phyloP scores from a whole-genome alignment of 192 early-diverging fungal genomes.

The Umbelopsis sp. region DNA sequence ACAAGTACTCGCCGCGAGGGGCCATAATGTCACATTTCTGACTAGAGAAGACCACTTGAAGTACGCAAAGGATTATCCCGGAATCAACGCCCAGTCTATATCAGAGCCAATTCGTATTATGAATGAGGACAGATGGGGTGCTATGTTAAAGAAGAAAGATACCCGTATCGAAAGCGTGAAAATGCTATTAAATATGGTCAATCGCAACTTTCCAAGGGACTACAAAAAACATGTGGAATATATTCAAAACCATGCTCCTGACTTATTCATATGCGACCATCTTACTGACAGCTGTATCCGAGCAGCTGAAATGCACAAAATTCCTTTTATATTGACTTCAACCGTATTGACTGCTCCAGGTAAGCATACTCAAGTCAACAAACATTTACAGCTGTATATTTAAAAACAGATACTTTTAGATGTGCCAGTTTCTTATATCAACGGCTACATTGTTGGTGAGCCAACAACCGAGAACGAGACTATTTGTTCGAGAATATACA shows the following conservation, averaged over 20 bases:
- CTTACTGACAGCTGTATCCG: slow-evolving; percentile 26
- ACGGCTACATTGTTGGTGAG: background rate
- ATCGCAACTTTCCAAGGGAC: background rate
- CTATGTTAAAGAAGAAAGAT: background rate
- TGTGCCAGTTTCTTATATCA: slow-evolving; percentile 19
- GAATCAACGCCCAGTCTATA: slow-evolving; percentile 7
- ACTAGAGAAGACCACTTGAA: slow-evolving; percentile 21
- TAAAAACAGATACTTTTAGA: background rate
- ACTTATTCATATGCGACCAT: slow-evolving; percentile 29
- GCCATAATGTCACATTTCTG: slow-evolving; percentile 29
- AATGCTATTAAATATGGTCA: background rate
- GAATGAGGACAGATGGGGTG: background rate
- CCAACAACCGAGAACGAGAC: slow-evolving; percentile 3
- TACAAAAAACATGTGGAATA: background rate
- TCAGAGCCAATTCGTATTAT: background rate
- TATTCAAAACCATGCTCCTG: background rate
- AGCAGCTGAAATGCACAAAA: slow-evolving; percentile 5
- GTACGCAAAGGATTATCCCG: slow-evolving; percentile 23
- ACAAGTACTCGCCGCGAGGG: slow-evolving; percentile 15
- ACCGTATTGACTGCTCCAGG: slow-evolving; percentile 22
- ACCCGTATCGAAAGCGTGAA: background rate
- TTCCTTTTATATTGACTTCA: slow-evolving; percentile 33
- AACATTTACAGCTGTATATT: background rate
- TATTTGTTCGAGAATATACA: background rate
- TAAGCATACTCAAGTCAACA: background rate